Conservation (phyloP, 169 alveolate species). For the Eimeria acervulina region DNA sequence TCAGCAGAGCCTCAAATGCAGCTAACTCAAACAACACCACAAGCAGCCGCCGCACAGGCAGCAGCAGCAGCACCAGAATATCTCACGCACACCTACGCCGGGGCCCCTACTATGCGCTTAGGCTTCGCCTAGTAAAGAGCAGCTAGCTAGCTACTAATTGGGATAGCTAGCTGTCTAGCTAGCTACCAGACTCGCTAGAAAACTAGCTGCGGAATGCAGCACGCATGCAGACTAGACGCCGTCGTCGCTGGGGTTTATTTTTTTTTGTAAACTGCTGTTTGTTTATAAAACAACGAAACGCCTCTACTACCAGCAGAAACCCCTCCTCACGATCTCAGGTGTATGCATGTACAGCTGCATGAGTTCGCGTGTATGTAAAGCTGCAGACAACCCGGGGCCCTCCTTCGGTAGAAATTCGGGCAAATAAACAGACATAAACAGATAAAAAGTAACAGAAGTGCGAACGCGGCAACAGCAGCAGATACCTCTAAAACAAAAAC, state of each 20-base stretch:
- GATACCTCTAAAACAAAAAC: no score
- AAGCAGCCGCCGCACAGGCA: neutral
- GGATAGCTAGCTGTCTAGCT: neutral
- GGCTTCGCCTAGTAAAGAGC: neutral
- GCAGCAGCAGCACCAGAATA: conserved; percentile 2
- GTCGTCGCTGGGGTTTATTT: neutral
- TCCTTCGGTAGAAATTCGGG: no score
- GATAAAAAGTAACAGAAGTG: neutral
- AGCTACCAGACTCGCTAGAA: neutral
- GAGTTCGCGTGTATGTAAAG: neutral
- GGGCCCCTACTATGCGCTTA: neutral
- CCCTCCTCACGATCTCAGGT: no score
- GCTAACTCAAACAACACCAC: neutral
- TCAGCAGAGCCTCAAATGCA: neutral
- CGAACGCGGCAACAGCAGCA: no score
- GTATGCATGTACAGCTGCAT: neutral
- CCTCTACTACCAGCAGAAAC: neutral
- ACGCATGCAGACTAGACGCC: neutral
- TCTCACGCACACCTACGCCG: neutral
- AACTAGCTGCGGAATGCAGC: neutral
- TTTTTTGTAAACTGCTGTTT: neutral
- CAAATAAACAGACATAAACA: neutral
- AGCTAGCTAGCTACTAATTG: neutral
- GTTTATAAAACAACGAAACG: neutral
- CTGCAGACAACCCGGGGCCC: no score